Evolutionary conservation across 139 green algal genomes (phyloP), one percentile per base, ranked within the genome.

Genomic region (Eudorina sp.): DNA sequence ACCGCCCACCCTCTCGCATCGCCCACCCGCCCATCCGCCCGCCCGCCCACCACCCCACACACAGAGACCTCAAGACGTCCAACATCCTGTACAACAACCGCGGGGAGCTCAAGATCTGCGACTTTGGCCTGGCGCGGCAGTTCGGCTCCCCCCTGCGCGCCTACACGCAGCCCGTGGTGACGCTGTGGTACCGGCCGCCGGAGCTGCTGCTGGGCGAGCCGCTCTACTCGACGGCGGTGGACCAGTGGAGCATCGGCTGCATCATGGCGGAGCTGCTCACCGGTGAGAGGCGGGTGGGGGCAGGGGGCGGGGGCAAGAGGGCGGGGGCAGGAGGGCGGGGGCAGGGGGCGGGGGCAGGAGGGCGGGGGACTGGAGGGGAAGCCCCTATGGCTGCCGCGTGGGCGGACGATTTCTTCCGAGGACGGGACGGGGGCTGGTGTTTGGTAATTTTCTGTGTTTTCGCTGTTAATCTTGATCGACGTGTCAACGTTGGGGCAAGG

Each of bases 71-170:
- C 19, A 99, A 99, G 92, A 98, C 97, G 34, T 96, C 93, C 81
- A 99, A 99, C 94, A 96, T 99, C 84, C 96, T 99, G 84, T 98
- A 99, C 92, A 98, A 96, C 90, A 97, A 99, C 93, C 83, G 87
- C 4, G 98, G 98, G 1, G 91, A 97, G 91, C 94, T 99, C 46
- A 99, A 99, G 94, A 98, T 99, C 66, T 99, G 98, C 83, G 98
- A 99, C 94, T 99, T 99, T 94, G 98, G 98, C 1, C 91, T 99
- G 83, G 97, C 98, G 1, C 83, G 96, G n/a, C 92, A 97, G 82
- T 98, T 96, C 82, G 94, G 93, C 55, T 89, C 40, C 43, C 95
- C 96, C 14, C 86, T 98, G 40, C 86, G 90, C 40, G 36, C 89
- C 23, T 96, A 96, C 92, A 98, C 95, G 19, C 94, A 93, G 55